Percentiles rank a stretch among this genome's conserved stretches.
These are phyloP conservation scores for Chenopodium album DNA, from an alignment of 148 eudicot species.

Conservation along the genomic window DNA sequence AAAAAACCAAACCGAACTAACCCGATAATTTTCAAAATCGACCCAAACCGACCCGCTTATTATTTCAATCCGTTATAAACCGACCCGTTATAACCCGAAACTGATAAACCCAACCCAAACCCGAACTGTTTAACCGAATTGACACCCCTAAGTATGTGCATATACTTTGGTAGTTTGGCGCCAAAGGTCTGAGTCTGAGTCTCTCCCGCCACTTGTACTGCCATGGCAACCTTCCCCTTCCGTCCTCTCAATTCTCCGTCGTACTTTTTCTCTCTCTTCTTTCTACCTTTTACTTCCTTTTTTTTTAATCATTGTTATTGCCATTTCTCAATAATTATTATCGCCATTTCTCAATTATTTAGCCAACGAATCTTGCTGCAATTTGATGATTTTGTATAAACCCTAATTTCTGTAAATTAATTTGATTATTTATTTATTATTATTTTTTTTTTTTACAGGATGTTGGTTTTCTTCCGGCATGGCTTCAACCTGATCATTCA, in stretches of 20 bases:
- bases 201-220: slow-evolving; percentile 8
- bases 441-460: slow-evolving; percentile 21
- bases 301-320: too few relatives aligned
- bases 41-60: too few relatives aligned
- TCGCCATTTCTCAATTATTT: background rate
- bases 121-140: too few relatives aligned
- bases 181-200: background rate
- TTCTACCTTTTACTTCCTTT: background rate
- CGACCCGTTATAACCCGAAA: too few relatives aligned
- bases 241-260: slow-evolving; percentile 45
- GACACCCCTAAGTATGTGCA: too few relatives aligned
- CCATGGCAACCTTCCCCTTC: slow-evolving; percentile 31
- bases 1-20: too few relatives aligned
- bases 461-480: slow-evolving; percentile 39
- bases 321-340: background rate
- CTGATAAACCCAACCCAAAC: too few relatives aligned
- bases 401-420: background rate
- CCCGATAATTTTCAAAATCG: too few relatives aligned
- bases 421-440: background rate
- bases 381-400: background rate
- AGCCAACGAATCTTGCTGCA: background rate
- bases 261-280: slow-evolving; percentile 19
- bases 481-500: slow-evolving; percentile 36
- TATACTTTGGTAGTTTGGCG: slow-evolving; percentile 6
- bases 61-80: too few relatives aligned